These are phyloP conservation scores for Mortierella sp. DNA, from an alignment of 371 early-diverging fungal species.

Conservation along the genomic window DNA sequence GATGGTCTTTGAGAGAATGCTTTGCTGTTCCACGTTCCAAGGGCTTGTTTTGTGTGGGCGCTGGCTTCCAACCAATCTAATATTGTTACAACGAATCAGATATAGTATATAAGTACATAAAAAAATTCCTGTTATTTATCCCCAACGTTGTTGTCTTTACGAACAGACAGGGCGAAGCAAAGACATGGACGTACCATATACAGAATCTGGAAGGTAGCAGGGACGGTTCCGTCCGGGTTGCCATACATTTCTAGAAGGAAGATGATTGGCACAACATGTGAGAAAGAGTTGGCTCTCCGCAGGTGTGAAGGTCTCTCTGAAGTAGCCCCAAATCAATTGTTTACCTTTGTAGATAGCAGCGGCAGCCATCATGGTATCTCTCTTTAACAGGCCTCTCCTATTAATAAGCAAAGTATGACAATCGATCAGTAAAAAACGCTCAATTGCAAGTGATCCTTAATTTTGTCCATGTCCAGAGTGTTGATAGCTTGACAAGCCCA, in stretches of 20 bases:
- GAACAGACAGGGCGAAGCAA: not conserved
- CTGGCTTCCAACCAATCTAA: constrained; percentile 93
- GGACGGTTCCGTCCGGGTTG: constrained; percentile 90
- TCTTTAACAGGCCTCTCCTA: constrained; percentile 76
- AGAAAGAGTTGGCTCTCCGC: not conserved
- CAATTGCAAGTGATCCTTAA: not conserved
- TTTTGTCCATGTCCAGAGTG: not conserved
- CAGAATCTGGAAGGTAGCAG: constrained; percentile 95
- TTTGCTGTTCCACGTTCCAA: constrained; percentile 80
- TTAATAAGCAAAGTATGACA: not conserved
- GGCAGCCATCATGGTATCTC: constrained; percentile 91
- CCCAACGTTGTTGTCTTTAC: not conserved
- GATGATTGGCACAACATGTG: not conserved
- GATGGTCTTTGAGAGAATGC: constrained; percentile 76
- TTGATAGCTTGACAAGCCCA: not conserved
- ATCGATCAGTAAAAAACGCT: not conserved
- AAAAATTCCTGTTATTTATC: not conserved
- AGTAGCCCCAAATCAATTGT: not conserved
- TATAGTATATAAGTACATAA: not conserved
- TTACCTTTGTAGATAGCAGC: constrained; percentile 90
- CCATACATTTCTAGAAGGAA: constrained; percentile 83
- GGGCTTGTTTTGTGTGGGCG: constrained; percentile 80
- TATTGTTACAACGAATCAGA: not conserved
- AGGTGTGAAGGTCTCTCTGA: not conserved
- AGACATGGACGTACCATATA: constrained; percentile 72